phyloP scores from a whole-genome alignment of 306 rosid genomes.

The Quercus aquifolioides region DNA sequence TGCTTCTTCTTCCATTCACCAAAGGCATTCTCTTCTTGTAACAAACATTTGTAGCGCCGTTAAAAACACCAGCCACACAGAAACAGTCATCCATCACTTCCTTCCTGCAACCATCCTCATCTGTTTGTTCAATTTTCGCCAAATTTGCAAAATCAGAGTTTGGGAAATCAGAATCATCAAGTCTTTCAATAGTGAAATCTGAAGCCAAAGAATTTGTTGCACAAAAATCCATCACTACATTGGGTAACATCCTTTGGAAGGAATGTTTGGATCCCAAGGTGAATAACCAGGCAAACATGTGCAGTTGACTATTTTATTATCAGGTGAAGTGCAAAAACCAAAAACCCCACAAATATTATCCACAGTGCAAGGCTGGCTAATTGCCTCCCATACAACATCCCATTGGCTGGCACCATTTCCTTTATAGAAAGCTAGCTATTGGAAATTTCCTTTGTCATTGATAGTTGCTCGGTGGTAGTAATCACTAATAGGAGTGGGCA shows the following conservation, averaged over 20 bases:
- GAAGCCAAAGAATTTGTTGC: slow-evolving; percentile 12
- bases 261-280: slow-evolving; percentile 23
- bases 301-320: slow-evolving; percentile 7
- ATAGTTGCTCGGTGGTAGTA: slow-evolving; percentile 28
- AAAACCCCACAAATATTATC: slow-evolving; percentile 35
- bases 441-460: slow-evolving; percentile 31
- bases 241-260: slow-evolving; percentile 41
- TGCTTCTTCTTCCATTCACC: slow-evolving; percentile 13
- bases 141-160: background rate
- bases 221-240: slow-evolving; percentile 28
- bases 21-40: slow-evolving; percentile 37
- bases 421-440: slow-evolving; percentile 16
- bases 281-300: slow-evolving; percentile 35
- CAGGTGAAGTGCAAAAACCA: slow-evolving; percentile 37
- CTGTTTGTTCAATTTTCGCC: background rate
- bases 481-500: background rate
- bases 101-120: slow-evolving; percentile 21
- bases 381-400: slow-evolving; percentile 16
- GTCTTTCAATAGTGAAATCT: background rate
- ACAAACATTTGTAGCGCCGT: background rate
- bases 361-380: slow-evolving; percentile 32
- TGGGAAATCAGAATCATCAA: slow-evolving; percentile 23
- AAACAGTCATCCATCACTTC: slow-evolving; percentile 30
- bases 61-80: slow-evolving; percentile 25
- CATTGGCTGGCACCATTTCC: slow-evolving; percentile 2